Conservation (phyloP, 1,284 basidiomycete genomes). For the Phylloporus sp. region DNA sequence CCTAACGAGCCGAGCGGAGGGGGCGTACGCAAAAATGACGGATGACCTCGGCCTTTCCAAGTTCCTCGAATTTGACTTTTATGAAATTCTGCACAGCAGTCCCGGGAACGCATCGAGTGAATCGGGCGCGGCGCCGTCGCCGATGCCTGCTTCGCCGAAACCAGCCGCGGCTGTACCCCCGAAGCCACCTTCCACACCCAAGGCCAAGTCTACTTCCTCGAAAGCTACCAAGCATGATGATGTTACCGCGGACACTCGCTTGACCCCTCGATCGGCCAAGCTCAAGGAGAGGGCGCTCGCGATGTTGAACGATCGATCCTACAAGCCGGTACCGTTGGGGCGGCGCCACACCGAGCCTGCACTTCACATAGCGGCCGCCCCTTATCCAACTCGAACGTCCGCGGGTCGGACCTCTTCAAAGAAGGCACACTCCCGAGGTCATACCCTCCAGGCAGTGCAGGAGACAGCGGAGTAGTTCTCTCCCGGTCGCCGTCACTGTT, state of each 20-base stretch:
- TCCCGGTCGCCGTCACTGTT: too few relatives aligned
- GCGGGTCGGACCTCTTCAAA: background rate
- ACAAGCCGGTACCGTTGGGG: constrained; percentile 10
- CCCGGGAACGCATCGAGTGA: background rate
- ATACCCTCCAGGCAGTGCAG: constrained; percentile 13
- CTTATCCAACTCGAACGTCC: background rate
- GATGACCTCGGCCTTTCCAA: constrained; percentile 14
- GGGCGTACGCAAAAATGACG: constrained; percentile 1
- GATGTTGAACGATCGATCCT: background rate
- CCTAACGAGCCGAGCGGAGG: constrained; percentile 11
- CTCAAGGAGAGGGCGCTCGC: constrained; percentile 7
- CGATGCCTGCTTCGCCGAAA: background rate
- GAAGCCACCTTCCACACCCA: too few relatives aligned
- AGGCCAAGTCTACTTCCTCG: too few relatives aligned
- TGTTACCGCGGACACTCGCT: background rate
- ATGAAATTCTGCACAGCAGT: background rate
- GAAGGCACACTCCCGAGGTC: background rate
- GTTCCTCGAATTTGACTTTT: constrained; percentile 2
- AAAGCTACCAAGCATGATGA: background rate
- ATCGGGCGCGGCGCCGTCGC: background rate
- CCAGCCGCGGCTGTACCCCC: background rate
- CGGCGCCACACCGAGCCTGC: constrained; percentile 24
- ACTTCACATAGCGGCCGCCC: background rate
- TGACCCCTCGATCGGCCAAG: background rate
- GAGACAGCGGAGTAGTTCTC: constrained; percentile 11